Evolutionary conservation across 148 eudicot species (phyloP).

Genomic region (Rhododendron mucronatum): DNA sequence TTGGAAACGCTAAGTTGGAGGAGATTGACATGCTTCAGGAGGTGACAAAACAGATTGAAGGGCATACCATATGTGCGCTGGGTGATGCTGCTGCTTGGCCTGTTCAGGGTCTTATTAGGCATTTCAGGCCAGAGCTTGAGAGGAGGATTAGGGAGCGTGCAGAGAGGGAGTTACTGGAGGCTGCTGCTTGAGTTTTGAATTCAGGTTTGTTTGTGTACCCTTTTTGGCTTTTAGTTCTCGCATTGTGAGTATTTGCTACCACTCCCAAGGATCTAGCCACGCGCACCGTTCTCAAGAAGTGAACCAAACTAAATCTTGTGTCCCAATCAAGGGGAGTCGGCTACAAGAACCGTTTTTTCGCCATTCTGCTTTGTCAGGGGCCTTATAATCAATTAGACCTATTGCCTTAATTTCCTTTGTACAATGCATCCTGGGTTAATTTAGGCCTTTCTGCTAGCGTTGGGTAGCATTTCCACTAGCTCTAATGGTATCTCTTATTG

Average conservation of each 20-base stretch:
- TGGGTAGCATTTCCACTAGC: not conserved
- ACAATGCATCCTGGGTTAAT: not conserved
- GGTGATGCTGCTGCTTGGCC: slow-evolving; percentile 99
- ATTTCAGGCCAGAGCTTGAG: slow-evolving; percentile 91
- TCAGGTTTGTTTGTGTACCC: slow-evolving; percentile 36
- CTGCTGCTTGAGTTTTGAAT: slow-evolving; percentile 47
- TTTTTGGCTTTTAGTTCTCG: not conserved
- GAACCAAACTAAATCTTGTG: not conserved
- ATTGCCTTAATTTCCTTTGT: not conserved
- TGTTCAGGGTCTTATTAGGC: slow-evolving; percentile 94
- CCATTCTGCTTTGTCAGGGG: not conserved
- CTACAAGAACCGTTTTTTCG: not conserved
- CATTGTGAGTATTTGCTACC: not conserved
- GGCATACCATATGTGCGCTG: slow-evolving; percentile 91
- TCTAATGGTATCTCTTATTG: not conserved
- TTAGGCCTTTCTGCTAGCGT: not conserved
- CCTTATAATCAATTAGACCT: not conserved
- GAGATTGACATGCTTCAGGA: slow-evolving; percentile 97
- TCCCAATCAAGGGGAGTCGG: not conserved
- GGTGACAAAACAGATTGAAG: slow-evolving; percentile 94
- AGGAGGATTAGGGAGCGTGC: slow-evolving; percentile 84
- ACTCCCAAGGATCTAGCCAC: not conserved
- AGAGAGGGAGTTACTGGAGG: slow-evolving; percentile 67
- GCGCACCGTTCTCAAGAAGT: not conserved
- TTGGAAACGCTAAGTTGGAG: slow-evolving; percentile 85